Evolutionary conservation across 2,329 filamentous ascomycete genomes (phyloP), one percentile per base, ranked within the genome.

Genomic region (Balansia obtecta): DNA sequence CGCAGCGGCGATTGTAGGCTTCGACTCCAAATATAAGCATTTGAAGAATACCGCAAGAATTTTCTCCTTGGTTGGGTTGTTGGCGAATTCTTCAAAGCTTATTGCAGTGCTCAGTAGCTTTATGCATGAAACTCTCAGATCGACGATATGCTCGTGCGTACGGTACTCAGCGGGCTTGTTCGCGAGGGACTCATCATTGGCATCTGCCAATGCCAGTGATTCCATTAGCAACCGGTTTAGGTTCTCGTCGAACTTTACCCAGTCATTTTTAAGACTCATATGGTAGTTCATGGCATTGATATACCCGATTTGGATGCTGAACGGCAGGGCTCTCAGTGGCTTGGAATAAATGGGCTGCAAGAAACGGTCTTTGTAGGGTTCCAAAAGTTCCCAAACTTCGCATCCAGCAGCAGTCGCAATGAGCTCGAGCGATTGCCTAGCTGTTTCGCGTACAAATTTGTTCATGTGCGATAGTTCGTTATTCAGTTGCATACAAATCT

Each of bases 31-130:
- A 65, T 98, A 98, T 1, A 98, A 74, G 38, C 88, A 94, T 63
- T 96, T 97, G 77, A 99, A 99, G 70, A 98, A 98, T 1, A 97
- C 89, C 0, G 87, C 83, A 16, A 98, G 90, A 45, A 97, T 95
- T 61, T 80, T 82, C 1, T 71, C 76, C 48, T 83, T 72, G 0
- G 79, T 83, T 0, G 78, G 61, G 1, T 79, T 82, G 49, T 87
- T 88, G 53, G 84, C 84, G 63, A 96, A 97, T 34, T 96, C 91
- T 5, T 91, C 86, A 62, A 95, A 93, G 42, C 83, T 80, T 79
- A 97, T 95, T 0, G 93, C 93, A 52, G 88, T 94, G 46, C 89
- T 95, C 38, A 99, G 72, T 39, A 98, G 82, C 54, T 85, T 88
- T 61, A 99, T 88, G 60, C 94, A 98, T 10, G 93, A 88, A 11